Evolutionary conservation across 495 filamentous ascomycete species (phyloP), one percentile per base, ranked within the genome.

Genomic region (Xylaria curta): DNA sequence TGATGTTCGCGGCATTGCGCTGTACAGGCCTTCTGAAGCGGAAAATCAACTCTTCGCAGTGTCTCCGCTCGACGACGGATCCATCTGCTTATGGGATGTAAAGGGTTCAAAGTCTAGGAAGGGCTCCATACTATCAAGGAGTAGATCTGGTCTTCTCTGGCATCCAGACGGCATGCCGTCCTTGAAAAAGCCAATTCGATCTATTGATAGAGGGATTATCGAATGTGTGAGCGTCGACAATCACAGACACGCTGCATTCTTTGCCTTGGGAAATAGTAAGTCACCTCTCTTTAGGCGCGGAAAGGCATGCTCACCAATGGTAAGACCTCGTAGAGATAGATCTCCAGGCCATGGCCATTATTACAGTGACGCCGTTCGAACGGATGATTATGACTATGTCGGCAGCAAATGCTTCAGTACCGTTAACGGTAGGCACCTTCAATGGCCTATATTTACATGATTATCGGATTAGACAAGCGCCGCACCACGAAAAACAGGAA

Each of bases 381-480:
- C 97, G 91, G 85, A 89, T 92, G 21, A 94, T 98, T 56, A 93
- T 91, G 63, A 90, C 93, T 2, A 81, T 98, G 47, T 97, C 95
- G 0, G 88, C 93, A 69, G 90, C 93, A 40, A 88, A 87, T 21
- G 84, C 90, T 70, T 87, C 88, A 13, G 87, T 90, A 3, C 95
- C 95, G 21, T 80, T 98, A 38, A 97, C 94, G 4, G 87, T 98
- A 17, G 95, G 94, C 1, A 97, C 95, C 7, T 93, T 90, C 56
- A 84, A 91, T 47, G 93, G 91, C 26, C 82, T 98, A 9, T 93
- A 98, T 76, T 89, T 98, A 33, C 89, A 97, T 75, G 95, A 98
- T 76, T 88, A 90, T 26, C 87, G 94, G 58, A 79, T 82, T 33
- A 73, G 79, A 69, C 73, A 72, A 12, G 63, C 68, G 49, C 60